Percentiles rank a stretch among this genome's conserved stretches.
Evolutionary conservation across 176 grass and related monocot genomes (phyloP).

Genomic region (Triticum turgidum): DNA sequence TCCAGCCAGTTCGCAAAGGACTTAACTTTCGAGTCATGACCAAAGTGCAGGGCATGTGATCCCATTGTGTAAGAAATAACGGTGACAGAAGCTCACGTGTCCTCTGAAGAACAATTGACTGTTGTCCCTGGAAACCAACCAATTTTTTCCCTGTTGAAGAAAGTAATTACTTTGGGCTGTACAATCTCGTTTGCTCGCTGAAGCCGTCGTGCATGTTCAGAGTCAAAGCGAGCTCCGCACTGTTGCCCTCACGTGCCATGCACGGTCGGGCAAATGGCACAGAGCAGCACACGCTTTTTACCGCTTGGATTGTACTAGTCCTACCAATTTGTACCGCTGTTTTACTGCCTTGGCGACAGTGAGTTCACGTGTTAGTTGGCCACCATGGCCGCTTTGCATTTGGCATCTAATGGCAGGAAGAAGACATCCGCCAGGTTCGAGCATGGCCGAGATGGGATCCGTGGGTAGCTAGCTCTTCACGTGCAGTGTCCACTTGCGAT

Average conservation of each 20-base stretch:
- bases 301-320: background rate
- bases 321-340: background rate
- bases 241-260: too few species aligned
- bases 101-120: conserved; percentile 24
- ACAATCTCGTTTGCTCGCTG: too few species aligned
- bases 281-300: background rate
- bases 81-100: conserved; percentile 31
- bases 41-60: conserved; percentile 36
- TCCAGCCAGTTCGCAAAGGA: conserved; percentile 30
- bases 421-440: conserved; percentile 21
- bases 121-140: conserved; percentile 2
- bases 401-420: conserved; percentile 40
- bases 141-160: too few species aligned
- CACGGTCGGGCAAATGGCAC: background rate
- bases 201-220: too few species aligned
- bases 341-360: background rate
- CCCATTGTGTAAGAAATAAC: background rate
- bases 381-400: background rate
- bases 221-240: too few species aligned
- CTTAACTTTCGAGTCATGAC: conserved; percentile 25
- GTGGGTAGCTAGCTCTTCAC: conserved; percentile 28
- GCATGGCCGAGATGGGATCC: conserved; percentile 31
- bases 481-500: conserved; percentile 26
- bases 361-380: background rate
- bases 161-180: too few species aligned